Percentiles rank a stretch among this genome's conserved stretches.
phyloP scores from a whole-genome alignment of 164 flowering plant genomes.

The Dillenia turbinata region DNA sequence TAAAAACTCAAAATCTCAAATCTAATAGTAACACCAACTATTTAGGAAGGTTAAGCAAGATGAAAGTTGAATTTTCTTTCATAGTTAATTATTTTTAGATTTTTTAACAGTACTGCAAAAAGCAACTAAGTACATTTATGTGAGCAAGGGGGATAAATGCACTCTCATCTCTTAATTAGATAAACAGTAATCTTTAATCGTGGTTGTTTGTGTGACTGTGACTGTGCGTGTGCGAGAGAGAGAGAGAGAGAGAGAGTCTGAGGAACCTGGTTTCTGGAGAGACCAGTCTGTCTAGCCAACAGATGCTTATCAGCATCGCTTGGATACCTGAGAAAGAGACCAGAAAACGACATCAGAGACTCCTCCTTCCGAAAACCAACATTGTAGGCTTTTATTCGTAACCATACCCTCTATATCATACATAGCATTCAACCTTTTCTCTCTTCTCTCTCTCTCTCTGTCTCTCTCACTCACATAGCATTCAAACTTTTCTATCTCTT shows the following conservation, averaged over 20 bases:
- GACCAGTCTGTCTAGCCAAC: conserved; percentile 71
- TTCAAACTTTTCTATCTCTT: conserved; percentile 2
- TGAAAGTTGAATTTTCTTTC: too few species aligned
- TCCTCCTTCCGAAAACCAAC: neutral
- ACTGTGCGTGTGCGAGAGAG: neutral
- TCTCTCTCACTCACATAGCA: neutral
- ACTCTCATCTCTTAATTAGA: too few species aligned
- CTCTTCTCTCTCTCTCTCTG: neutral
- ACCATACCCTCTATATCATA: too few species aligned
- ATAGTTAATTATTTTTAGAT: too few species aligned
- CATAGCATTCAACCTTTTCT: neutral
- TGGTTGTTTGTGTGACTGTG: neutral
- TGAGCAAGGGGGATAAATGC: neutral
- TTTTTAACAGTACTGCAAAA: too few species aligned
- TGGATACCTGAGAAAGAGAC: conserved; percentile 71
- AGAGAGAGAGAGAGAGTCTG: conserved; percentile 9
- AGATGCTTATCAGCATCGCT: conserved; percentile 77
- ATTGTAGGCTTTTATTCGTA: too few species aligned
- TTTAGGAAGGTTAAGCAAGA: too few species aligned
- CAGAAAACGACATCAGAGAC: conserved; percentile 37
- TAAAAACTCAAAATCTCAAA: too few species aligned
- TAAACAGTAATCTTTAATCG: too few species aligned
- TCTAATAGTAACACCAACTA: too few species aligned
- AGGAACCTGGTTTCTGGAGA: conserved; percentile 64
- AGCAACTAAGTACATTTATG: too few species aligned